These are phyloP conservation scores for Fusarium neocosmosporiellum DNA, from an alignment of 2,329 filamentous ascomycete species.

Conservation along the genomic window DNA sequence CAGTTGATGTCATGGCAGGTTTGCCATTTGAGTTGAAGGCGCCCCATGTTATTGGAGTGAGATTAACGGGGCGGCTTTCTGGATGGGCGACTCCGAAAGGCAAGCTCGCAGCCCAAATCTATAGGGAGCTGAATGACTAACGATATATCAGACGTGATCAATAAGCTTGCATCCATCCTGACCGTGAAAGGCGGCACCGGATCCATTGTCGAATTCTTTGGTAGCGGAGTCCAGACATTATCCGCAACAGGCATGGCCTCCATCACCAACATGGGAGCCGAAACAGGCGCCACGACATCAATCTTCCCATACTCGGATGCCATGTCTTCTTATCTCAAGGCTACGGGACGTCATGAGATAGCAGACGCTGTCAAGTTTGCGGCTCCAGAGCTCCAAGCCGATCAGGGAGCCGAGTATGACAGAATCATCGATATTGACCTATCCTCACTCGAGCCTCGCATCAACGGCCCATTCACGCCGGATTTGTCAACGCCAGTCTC, in stretches of 20 bases:
- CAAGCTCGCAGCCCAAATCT: slow-evolving; percentile 54
- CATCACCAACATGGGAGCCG: slow-evolving; percentile 75
- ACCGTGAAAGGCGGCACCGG: slow-evolving; percentile 99
- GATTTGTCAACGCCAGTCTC: slow-evolving; percentile 94
- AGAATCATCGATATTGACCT: slow-evolving; percentile 91
- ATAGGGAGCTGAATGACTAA: background rate
- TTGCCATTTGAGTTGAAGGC: slow-evolving; percentile 98
- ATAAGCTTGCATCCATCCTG: slow-evolving; percentile 95
- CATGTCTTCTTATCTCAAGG: slow-evolving; percentile 76
- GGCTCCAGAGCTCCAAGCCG: slow-evolving; percentile 74
- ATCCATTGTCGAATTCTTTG: slow-evolving; percentile 80
- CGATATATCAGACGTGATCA: slow-evolving; percentile 82
- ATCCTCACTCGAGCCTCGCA: slow-evolving; percentile 91
- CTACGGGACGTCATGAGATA: background rate
- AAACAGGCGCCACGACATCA: slow-evolving; percentile 88
- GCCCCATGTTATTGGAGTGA: slow-evolving; percentile 96
- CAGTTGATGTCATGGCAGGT: slow-evolving; percentile 97
- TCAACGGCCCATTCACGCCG: slow-evolving; percentile 97
- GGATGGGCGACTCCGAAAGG: slow-evolving; percentile 96
- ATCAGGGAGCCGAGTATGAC: slow-evolving; percentile 91
- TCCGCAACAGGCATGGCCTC: slow-evolving; percentile 90
- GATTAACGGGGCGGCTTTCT: slow-evolving; percentile 86
- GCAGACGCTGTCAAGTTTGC: background rate
- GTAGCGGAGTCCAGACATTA: slow-evolving; percentile 73
- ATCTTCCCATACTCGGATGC: slow-evolving; percentile 98